Base-by-base conservation (phyloP, 2,329 filamentous ascomycete genomes). In the Cladophialophora carrionii region DNA sequence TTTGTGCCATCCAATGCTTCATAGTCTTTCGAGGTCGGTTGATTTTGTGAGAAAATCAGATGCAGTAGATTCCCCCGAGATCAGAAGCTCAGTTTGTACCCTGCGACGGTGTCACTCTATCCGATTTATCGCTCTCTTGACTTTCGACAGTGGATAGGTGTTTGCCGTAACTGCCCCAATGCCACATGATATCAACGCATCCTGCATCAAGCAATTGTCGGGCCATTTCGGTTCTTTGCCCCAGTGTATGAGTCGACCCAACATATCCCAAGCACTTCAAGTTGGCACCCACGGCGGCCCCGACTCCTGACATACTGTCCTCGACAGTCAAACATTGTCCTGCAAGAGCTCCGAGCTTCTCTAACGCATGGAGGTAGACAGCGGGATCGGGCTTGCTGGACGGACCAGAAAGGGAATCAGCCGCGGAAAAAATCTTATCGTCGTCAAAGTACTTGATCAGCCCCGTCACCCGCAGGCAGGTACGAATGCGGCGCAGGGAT, bases 301-400 rank as follows among this genome's bases (percentile, higher is more conserved):
- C 85, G 51, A 90, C 90, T 67, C 92, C 92, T 72, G 88, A 92
- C 84, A 90, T 91, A 83, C 88, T 91, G 82, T 96, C 92, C 83
- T 96, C 92, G 65, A 96, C 86, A 26, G 92, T 90, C 34, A 96
- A 83, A 70, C 85, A 88, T 82, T 96, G 88, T 54, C 81, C 81
- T 1, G 91, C 81, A 73, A 84, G 85, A 79, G 89, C 89, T 67
- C 88, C 89, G 58, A 96, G 83, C 75, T 86, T 80, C 78, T 92
- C 80, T 75, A 92, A 85, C 24, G 92, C 90, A 76, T 89, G 85
- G 69, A 92, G 79, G 81, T 96, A 96, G 79, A 96, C 89, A 71
- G 91, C 90, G 20, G 93, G 92, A 78, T 96, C 90, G 17, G 92
- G 92, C 85, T 96, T 96, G 78, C 87, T 90, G 62, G 91, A 93